These are phyloP conservation scores for Coniochaeta sp. DNA, from an alignment of 2,329 filamentous ascomycete species.

Conservation along the genomic window DNA sequence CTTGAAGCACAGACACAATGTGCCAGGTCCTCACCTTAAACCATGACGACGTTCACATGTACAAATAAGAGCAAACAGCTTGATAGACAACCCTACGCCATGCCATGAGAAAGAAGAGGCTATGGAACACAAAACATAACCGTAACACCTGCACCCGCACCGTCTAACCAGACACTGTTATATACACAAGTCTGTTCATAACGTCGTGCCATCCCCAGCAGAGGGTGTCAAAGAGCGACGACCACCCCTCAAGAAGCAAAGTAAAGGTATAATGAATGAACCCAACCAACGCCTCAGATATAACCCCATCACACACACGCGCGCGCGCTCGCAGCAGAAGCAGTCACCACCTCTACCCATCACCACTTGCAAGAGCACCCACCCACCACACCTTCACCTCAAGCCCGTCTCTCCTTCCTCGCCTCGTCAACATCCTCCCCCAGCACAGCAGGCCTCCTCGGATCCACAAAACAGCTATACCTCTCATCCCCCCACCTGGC, in stretches of 20 bases:
- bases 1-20: no score
- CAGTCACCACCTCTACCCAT: not conserved
- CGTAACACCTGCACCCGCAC: not conserved
- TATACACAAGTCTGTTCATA: not conserved
- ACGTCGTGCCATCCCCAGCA: not conserved
- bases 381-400: not conserved
- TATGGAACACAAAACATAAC: not conserved
- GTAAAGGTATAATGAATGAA: not conserved
- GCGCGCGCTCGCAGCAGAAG: not conserved
- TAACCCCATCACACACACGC: not conserved
- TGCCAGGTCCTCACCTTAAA: no score
- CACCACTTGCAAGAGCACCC: no score
- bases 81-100: not conserved
- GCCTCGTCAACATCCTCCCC: conserved; percentile 37
- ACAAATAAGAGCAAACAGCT: not conserved
- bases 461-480: conserved; percentile 47
- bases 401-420: not conserved
- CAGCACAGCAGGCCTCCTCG: conserved; percentile 42
- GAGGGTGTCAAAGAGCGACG: not conserved
- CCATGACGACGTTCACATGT: not conserved
- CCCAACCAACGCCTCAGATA: not conserved
- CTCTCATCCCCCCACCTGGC: conserved; percentile 52
- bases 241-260: not conserved
- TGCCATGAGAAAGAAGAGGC: not conserved
- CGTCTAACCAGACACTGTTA: not conserved